Evolutionary conservation across 2,329 filamentous ascomycete species (phyloP).

Genomic region (Cladosporium sphaerospermum): DNA sequence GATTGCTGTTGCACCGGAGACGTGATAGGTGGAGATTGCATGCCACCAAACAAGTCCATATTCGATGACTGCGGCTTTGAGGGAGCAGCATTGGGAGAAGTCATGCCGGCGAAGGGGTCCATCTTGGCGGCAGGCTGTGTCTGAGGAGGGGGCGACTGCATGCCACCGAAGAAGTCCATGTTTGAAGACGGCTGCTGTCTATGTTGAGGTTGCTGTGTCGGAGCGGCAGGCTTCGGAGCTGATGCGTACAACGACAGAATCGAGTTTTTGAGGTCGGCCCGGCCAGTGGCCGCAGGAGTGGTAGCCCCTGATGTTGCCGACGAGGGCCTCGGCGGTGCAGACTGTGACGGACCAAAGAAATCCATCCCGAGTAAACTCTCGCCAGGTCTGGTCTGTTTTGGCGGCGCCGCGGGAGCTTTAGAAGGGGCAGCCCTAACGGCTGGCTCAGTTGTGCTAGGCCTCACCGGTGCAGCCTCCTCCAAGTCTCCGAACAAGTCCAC

Average conservation of each 20-base stretch:
- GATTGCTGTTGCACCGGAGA: slow-evolving; percentile 8
- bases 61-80: slow-evolving; percentile 32
- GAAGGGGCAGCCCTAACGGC: slow-evolving; percentile 54
- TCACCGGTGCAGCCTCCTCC: slow-evolving; percentile 51
- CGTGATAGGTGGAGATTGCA: slow-evolving; percentile 50
- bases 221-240: slow-evolving; percentile 66
- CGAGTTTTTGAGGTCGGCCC: slow-evolving; percentile 93
- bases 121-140: slow-evolving; percentile 23
- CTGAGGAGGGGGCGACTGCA: slow-evolving; percentile 50
- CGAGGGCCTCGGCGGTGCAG: slow-evolving; percentile 70
- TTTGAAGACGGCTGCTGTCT: slow-evolving; percentile 38
- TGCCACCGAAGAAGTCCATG: slow-evolving; percentile 51
- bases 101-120: slow-evolving; percentile 10
- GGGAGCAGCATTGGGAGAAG: slow-evolving; percentile 21
- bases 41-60: slow-evolving; percentile 51
- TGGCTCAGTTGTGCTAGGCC: slow-evolving; percentile 70
- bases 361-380: slow-evolving; percentile 90
- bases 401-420: slow-evolving; percentile 32
- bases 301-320: slow-evolving; percentile 64
- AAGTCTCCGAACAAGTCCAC: slow-evolving; percentile 81
- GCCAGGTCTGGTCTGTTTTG: slow-evolving; percentile 59
- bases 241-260: slow-evolving; percentile 93
- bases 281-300: slow-evolving; percentile 58
- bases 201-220: slow-evolving; percentile 37
- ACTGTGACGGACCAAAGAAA: slow-evolving; percentile 70